These are phyloP conservation scores for Chenopodium suecicum DNA, from an alignment of 148 eudicot genomes.

Conservation along the genomic window DNA sequence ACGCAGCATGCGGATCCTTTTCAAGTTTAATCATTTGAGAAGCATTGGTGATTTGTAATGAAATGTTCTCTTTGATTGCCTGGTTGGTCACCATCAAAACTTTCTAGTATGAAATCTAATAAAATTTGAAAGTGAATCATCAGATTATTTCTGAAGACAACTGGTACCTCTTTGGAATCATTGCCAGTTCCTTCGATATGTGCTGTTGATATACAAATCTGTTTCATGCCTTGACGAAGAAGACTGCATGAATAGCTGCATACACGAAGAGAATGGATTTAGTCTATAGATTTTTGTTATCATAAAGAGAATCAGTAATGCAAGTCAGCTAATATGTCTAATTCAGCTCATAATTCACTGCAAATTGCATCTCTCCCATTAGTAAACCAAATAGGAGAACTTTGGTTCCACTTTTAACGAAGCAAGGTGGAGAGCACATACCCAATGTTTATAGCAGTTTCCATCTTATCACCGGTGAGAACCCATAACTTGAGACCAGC, in stretches of 20 bases:
- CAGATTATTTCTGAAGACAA: slow-evolving; percentile 16
- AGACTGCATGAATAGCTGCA: slow-evolving; percentile 91
- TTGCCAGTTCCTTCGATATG: slow-evolving; percentile 36
- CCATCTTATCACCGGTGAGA: slow-evolving; percentile 99
- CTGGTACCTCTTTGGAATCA: slow-evolving; percentile 66
- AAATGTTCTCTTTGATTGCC: slow-evolving; percentile 65
- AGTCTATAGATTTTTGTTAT: neutral
- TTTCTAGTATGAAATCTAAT: slow-evolving; percentile 28
- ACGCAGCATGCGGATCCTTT: slow-evolving; percentile 88
- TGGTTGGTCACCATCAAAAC: slow-evolving; percentile 34
- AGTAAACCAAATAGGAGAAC: neutral
- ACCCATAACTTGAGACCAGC: slow-evolving; percentile 99
- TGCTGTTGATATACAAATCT: slow-evolving; percentile 61
- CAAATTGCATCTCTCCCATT: neutral
- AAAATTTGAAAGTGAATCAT: slow-evolving; percentile 10
- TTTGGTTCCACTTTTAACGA: neutral
- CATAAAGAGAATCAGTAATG: neutral
- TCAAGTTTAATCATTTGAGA: slow-evolving; percentile 79
- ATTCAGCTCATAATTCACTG: neutral
- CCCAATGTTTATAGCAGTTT: slow-evolving; percentile 99
- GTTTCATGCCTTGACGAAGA: slow-evolving; percentile 95
- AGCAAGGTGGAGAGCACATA: slow-evolving; percentile 32
- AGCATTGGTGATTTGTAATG: slow-evolving; percentile 71
- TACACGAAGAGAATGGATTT: neutral
- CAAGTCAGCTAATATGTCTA: neutral